These are phyloP conservation scores for Rhizopogon vesiculosus DNA, from an alignment of 768 basidiomycete species.

Conservation along the genomic window DNA sequence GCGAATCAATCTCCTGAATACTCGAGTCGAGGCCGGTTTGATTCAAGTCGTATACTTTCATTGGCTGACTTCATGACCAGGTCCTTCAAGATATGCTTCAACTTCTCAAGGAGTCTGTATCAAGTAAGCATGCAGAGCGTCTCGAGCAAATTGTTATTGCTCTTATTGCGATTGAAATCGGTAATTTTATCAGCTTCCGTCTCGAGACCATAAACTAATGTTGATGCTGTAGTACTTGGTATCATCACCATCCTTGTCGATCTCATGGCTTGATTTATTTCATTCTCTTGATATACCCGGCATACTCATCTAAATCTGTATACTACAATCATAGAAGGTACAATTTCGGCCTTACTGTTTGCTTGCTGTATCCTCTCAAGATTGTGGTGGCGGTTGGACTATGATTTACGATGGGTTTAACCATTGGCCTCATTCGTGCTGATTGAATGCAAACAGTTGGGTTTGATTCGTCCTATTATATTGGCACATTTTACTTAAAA, in stretches of 20 bases:
- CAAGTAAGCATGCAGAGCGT: slow-evolving; percentile 84
- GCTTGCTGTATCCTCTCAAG: slow-evolving; percentile 42
- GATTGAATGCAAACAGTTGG: too few relatives aligned
- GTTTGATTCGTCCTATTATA: too few relatives aligned
- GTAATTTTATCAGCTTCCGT: slow-evolving; percentile 29
- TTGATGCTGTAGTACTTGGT: slow-evolving; percentile 58
- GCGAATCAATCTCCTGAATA: slow-evolving; percentile 87
- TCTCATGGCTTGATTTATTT: slow-evolving; percentile 45
- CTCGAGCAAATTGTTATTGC: slow-evolving; percentile 92
- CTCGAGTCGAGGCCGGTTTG: slow-evolving; percentile 76
- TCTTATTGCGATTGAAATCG: slow-evolving; percentile 85
- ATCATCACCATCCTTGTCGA: slow-evolving; percentile 91
- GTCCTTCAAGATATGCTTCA: slow-evolving; percentile 97
- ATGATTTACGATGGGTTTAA: too few relatives aligned
- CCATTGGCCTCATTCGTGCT: too few relatives aligned
- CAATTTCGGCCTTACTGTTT: slow-evolving; percentile 35
- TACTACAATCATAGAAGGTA: background rate
- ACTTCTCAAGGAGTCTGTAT: slow-evolving; percentile 91
- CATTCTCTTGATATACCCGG: background rate
- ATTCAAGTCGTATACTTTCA: slow-evolving; percentile 5
- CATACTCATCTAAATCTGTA: background rate
- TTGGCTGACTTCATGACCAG: slow-evolving; percentile 32
- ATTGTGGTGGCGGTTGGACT: slow-evolving; percentile 43
- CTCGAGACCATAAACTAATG: background rate
- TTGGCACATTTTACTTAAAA: too few relatives aligned